Evolutionary conservation across 805 yeast species (phyloP).

Genomic region (Hanseniaspora lachancei): DNA sequence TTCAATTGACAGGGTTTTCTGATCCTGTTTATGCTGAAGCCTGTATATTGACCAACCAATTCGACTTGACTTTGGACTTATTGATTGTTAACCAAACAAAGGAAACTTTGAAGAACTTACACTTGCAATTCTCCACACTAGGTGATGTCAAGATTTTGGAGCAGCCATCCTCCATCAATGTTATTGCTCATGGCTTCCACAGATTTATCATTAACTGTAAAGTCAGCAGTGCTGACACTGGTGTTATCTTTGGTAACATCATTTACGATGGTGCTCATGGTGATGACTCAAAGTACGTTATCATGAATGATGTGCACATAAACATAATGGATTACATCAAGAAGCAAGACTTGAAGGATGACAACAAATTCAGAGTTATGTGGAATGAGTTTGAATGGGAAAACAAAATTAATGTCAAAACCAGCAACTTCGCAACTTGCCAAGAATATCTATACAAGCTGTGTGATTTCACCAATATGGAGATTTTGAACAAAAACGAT

Average conservation of each 20-base stretch:
- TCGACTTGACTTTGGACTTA: slow-evolving; percentile 88
- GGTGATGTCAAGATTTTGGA: slow-evolving; percentile 94
- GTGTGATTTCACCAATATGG: slow-evolving; percentile 73
- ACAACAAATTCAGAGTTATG: slow-evolving; percentile 85
- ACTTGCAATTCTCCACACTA: slow-evolving; percentile 88
- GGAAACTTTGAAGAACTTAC: slow-evolving; percentile 74
- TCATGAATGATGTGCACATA: slow-evolving; percentile 85
- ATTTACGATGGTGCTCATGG: slow-evolving; percentile 94
- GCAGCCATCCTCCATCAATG: slow-evolving; percentile 73
- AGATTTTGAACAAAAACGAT: slow-evolving; percentile 82
- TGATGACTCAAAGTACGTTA: slow-evolving; percentile 76
- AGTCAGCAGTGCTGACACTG: slow-evolving; percentile 95
- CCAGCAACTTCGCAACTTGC: slow-evolving; percentile 44
- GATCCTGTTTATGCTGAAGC: slow-evolving; percentile 98
- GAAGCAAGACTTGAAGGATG: slow-evolving; percentile 74
- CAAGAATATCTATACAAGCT: slow-evolving; percentile 67
- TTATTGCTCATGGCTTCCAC: slow-evolving; percentile 96
- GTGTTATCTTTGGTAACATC: slow-evolving; percentile 93
- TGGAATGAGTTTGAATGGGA: slow-evolving; percentile 99
- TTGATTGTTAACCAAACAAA: slow-evolving; percentile 88
- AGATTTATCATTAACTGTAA: slow-evolving; percentile 77
- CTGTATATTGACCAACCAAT: slow-evolving; percentile 88
- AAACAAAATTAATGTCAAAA: slow-evolving; percentile 81
- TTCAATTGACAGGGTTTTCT: slow-evolving; percentile 93
- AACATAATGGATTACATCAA: slow-evolving; percentile 95